Percentiles rank a stretch among this genome's conserved stretches.
Conservation (phyloP, 192 early-diverging fungal genomes). For the Spizellomyces sp. region DNA sequence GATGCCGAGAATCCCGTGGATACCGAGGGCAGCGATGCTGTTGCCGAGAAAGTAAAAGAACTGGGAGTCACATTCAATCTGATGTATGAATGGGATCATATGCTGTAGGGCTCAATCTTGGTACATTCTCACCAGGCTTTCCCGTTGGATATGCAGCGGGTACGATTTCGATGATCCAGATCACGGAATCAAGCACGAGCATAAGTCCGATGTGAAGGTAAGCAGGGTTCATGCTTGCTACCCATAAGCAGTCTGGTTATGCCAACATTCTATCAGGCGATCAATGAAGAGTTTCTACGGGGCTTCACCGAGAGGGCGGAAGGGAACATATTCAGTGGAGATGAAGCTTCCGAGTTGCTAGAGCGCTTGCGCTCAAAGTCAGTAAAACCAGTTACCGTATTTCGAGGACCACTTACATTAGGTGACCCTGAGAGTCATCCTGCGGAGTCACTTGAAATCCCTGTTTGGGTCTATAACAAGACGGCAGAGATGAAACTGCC, state of each 20-base stretch:
- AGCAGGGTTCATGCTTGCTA: background rate
- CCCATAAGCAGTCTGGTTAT: conserved; percentile 5
- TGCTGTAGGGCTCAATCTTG: background rate
- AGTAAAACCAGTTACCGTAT: conserved; percentile 57
- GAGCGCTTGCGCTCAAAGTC: conserved; percentile 51
- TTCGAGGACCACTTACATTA: conserved; percentile 53
- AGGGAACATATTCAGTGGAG: conserved; percentile 38
- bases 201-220: background rate
- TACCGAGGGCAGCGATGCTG: conserved; percentile 41
- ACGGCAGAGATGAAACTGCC: conserved; percentile 58
- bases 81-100: conserved; percentile 30
- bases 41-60: conserved; percentile 29
- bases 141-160: conserved; percentile 2
- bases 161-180: conserved; percentile 43
- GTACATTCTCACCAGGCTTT: background rate
- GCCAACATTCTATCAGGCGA: conserved; percentile 17
- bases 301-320: conserved; percentile 31
- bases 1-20: conserved; percentile 58
- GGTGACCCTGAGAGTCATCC: conserved; percentile 54
- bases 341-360: conserved; percentile 54
- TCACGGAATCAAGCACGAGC: conserved; percentile 19
- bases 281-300: conserved; percentile 59
- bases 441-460: conserved; percentile 46
- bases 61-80: conserved; percentile 27
- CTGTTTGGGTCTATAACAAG: conserved; percentile 59